Base-by-base conservation (phyloP, 768 basidiomycete species). In the Mycena leptocephala region DNA sequence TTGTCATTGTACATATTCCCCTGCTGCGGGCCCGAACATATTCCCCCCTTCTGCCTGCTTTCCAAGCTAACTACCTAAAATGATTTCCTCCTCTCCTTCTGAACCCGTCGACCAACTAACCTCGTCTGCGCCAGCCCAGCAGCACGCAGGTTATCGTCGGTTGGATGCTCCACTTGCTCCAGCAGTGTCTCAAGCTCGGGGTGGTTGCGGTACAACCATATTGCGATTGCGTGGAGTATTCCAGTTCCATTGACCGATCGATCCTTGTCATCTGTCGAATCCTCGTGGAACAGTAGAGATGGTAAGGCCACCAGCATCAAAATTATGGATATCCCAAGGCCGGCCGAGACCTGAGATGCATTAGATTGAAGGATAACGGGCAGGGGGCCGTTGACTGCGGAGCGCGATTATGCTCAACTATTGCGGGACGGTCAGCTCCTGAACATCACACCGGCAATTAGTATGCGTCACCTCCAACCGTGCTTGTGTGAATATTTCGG, bases 161-260 rank as follows among this genome's bases (percentile, higher is more conserved):
- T n/a, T n/a, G n/a, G n/a, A n/a, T n/a, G n/a, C 10, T 65, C 63
- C 2, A 65, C 63, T 22, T 65, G 63, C 28, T 65, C 28, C 16
- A 65, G 28, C 8, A 46, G 63, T 11, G 16, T 33, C 2, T 65
- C 63, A 39, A 65, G 63, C 43, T 65, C 63, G 4, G 63, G 63
- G 9, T 65, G 63, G 22, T 65, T 65, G 13, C 63, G 41, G 48
- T 65, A 65, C 43, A 65, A 10, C 63, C 63, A 65, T 11, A 65
- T 65, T 24, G 63, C 63, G 43, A 65, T 20, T 35, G 41, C 63
- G 7, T n/a, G n/a, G n/a, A n/a, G n/a, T n/a, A n/a, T n/a, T n/a
- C n/a, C n/a, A n/a, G n/a, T n/a, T n/a, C n/a, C 65, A 26, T 39
- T 20, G 20, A 67, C 16, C 14, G 65, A 8, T 7, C 30, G 18